Evolutionary conservation across 75 land plant species (phyloP), one percentile per base, ranked within the genome.

Genomic region (Sequoia sempervirens): DNA sequence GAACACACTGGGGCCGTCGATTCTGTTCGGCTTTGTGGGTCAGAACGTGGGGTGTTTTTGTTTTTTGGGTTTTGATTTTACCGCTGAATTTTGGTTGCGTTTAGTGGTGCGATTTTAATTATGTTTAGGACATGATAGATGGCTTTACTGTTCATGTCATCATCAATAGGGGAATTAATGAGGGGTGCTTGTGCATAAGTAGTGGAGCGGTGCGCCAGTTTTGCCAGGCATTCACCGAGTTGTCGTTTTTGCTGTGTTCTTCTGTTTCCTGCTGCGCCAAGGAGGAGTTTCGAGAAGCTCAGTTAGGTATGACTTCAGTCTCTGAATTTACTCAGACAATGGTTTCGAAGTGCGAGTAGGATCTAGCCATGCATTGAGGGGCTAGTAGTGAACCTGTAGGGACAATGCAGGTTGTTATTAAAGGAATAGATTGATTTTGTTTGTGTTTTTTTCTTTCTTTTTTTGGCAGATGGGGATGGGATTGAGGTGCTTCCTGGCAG

Each of bases 101-200:
- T 10, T 78, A 43, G 30, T n/a, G 13, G 47, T 45, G 14, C 2
- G 47, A n/a, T 23, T 45, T 70, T 70, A 32, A 78, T 43, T 45
- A 45, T 78, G 45, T 45, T 76, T 11, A 78, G 20, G n/a, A n/a
- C 66, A 45, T 45, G 30, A 78, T 78, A 52, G 80, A 43, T 45
- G 45, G 30, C 5, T 47, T 45, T 78, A 78, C 46, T 78, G 80
- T 10, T 26, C 28, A 26, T 45, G n/a, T 78, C n/a, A 11, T 78
- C 80, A 78, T 78, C 50, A 20, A 30, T 18, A 8, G 18, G 50
- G 50, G 78, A 78, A 10, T 78, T 78, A 76, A 76, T 76, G 79
- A 43, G 12, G 26, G 80, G 52, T 41, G 15, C 43, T 45, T 5
- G 46, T 43, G 23, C 50, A 30, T 8, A 52, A 78, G 43, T 45